A percentile compares a stretch with the other conserved stretches of the same genome.
phyloP scores from a whole-genome alignment of 1,284 basidiomycete species.

The Fomitiporia mediterranea region DNA sequence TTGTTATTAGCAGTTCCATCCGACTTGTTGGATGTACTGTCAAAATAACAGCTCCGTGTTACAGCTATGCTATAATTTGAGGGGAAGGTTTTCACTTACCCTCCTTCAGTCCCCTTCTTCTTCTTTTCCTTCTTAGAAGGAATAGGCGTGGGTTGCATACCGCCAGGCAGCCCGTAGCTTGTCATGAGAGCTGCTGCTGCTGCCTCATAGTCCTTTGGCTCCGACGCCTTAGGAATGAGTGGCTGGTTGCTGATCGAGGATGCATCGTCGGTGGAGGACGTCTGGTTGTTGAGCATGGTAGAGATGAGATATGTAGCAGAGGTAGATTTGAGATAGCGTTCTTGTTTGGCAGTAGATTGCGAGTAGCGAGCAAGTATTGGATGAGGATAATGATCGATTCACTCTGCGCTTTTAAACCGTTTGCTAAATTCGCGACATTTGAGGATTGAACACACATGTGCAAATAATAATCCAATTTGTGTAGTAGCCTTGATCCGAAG shows the following conservation, averaged over 20 bases:
- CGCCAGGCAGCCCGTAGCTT: conserved; percentile 14
- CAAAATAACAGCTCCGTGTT: no score
- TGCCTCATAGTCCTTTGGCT: conserved; percentile 21
- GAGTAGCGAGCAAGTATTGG: not conserved
- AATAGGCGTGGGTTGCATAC: conserved; percentile 1
- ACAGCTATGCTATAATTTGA: no score
- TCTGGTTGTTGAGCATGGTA: conserved; percentile 7
- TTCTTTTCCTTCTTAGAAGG: conserved; percentile 9
- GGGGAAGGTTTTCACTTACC: no score
- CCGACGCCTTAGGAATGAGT: conserved; percentile 14
- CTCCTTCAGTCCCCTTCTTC: conserved; percentile 1
- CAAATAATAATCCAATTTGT: not conserved
- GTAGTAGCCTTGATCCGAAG: not conserved
- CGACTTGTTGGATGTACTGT: not conserved
- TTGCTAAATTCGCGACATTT: not conserved
- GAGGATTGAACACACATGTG: no score
- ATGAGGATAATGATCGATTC: not conserved
- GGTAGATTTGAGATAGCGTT: not conserved
- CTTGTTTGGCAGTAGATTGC: not conserved
- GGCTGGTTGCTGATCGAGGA: conserved; percentile 19
- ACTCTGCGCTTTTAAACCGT: not conserved
- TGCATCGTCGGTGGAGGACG: conserved; percentile 10
- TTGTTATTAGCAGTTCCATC: not conserved
- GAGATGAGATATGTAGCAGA: not conserved
- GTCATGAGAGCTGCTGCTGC: conserved; percentile 19